These are phyloP conservation scores for Sphagnum tenellum DNA, from an alignment of 225 moss, liverwort and hornwort genomes.

Conservation along the genomic window DNA sequence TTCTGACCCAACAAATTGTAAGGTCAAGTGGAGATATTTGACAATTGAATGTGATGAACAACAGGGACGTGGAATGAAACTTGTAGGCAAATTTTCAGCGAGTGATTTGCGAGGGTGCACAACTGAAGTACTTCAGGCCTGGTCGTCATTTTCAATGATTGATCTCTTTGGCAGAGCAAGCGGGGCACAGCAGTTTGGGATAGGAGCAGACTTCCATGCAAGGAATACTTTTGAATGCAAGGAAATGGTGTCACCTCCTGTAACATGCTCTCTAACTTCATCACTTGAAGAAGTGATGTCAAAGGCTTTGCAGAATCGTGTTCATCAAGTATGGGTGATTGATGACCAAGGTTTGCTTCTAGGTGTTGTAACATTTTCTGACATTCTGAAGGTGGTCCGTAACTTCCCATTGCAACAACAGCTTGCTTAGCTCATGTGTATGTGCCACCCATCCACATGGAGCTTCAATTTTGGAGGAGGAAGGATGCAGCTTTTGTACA, in stretches of 20 bases:
- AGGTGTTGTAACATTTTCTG: constrained; percentile 71
- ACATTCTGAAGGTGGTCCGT: constrained; percentile 49
- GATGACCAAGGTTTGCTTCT: constrained; percentile 41
- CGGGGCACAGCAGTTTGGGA: constrained; percentile 50
- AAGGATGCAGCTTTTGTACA: no score
- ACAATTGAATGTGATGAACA: no score
- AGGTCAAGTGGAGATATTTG: no score
- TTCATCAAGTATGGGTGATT: constrained; percentile 79
- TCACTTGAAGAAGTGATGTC: constrained; percentile 58
- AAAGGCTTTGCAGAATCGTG: constrained; percentile 40
- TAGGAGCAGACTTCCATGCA: constrained; percentile 47
- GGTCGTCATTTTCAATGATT: constrained; percentile 56
- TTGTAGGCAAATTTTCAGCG: constrained; percentile 78
- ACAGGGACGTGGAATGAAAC: constrained; percentile 75
- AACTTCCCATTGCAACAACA: neutral
- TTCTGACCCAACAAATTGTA: no score
- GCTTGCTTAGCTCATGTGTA: no score
- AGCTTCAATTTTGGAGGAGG: no score
- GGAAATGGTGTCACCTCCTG: constrained; percentile 29
- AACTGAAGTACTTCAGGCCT: constrained; percentile 46
- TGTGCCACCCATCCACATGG: no score
- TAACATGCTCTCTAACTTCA: constrained; percentile 60
- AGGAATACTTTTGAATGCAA: constrained; percentile 19
- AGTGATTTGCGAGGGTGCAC: constrained; percentile 72
- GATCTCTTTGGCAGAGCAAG: constrained; percentile 55